phyloP scores from a whole-genome alignment of 352 stramenopile genomes.

The Phytopythium boreale region DNA sequence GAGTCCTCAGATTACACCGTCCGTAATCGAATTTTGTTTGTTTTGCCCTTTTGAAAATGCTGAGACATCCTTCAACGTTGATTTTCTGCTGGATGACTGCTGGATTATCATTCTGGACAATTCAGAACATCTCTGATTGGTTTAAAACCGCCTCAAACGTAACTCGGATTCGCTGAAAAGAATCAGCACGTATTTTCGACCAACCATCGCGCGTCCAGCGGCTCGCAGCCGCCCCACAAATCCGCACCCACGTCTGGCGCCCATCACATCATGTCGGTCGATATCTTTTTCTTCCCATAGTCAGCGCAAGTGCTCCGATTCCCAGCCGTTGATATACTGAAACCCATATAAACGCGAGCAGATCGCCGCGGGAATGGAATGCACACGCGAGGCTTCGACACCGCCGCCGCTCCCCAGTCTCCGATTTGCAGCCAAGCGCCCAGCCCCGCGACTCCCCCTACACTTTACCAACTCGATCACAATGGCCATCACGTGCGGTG shows the following conservation, averaged over 20 bases:
- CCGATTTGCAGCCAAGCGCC: constrained; percentile 2
- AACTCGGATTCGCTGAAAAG: neutral
- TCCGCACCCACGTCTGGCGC: constrained; percentile 2
- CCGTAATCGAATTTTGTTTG: no score
- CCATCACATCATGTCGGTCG: neutral
- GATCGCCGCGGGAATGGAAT: neutral
- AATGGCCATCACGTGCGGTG: constrained; percentile 56
- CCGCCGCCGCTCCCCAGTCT: neutral
- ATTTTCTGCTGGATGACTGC: no score
- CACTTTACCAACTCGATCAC: neutral
- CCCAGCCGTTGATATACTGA: neutral
- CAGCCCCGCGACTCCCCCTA: neutral
- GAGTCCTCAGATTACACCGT: no score
- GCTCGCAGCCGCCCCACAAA: neutral
- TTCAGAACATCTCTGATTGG: neutral
- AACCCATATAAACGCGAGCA: neutral
- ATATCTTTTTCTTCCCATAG: constrained; percentile 3
- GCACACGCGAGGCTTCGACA: neutral
- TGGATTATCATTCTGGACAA: no score
- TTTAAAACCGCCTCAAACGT: neutral
- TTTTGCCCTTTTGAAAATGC: no score
- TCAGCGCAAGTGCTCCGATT: neutral
- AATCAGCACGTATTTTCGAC: neutral
- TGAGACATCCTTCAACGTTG: no score
- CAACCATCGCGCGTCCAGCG: neutral